Evolutionary conservation across 805 yeast genomes (phyloP), one percentile per base, ranked within the genome.

Genomic region (Zygotorulaspora chibaensis): DNA sequence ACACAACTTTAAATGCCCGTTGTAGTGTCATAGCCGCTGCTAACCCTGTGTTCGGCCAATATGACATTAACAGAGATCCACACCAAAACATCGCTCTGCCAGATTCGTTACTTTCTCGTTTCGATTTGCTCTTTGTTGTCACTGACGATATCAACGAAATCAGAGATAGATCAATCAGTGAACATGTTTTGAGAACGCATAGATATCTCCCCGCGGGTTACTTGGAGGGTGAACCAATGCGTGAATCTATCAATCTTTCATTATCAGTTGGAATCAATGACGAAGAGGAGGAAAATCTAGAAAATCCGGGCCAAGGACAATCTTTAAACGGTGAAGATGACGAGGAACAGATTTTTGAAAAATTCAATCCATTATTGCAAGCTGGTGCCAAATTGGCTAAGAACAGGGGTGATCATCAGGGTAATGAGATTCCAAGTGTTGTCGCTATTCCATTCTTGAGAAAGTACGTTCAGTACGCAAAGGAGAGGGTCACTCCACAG

Each of bases 11-110:
- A 56, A 91, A 91, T 63, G 98, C 99, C 11, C 80, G 99, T 59
- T 91, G 98, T 71, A 85, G 96, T 25, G 98, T 91, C 13, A 79
- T 91, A 54, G 98, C 98, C 1, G 99, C 99, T 28, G 99, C 99
- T 7, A 91, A 91, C 65, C 99, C 99, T 1, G 88, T 91, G 2
- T 90, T 81, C 67, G 98, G 99, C 42, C 98, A 91, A 67, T 91
- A 91, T 65, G 97, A 91, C 68, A 83, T 90, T 17, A 95, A 87
- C 67, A 88, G 87, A 70, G 96, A 91, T 57, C 98, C 99, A 2
- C 96, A 90, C 67, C 86, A 87, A 65, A 93, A 93, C 64, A 93
- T 93, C 58, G 98, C 98, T 0, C 75, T 93, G 44, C 99, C 99
- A 2, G 99, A 93, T 70, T 93, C 99, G 9, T 73, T 93, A 48